Evolutionary conservation across 139 green algal genomes (phyloP).

Genomic region (Coelastrella sp.): DNA sequence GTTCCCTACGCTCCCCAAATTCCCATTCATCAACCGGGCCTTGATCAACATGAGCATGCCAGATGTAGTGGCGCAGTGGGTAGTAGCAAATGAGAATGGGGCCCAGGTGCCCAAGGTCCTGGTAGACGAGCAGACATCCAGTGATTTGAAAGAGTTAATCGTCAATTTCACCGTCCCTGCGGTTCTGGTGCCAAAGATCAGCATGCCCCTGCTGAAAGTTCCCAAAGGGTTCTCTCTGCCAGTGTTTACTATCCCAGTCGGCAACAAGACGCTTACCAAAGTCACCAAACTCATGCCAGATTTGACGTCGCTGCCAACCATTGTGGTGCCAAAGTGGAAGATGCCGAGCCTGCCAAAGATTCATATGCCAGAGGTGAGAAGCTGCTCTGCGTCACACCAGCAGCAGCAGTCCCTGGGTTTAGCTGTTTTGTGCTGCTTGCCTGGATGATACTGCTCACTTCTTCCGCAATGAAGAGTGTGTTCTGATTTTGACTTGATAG

Average conservation of each 20-base stretch:
- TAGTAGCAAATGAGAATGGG: not conserved
- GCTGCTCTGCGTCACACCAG: no score
- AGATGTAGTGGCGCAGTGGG: conserved; percentile 33
- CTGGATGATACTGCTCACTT: no score
- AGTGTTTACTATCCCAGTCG: not conserved
- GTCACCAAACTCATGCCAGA: conserved; percentile 6
- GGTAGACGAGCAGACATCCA: not conserved
- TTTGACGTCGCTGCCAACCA: conserved; percentile 12
- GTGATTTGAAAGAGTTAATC: not conserved
- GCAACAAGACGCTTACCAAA: not conserved
- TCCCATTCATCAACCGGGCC: conserved; percentile 1
- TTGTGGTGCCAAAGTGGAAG: not conserved
- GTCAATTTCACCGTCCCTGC: not conserved
- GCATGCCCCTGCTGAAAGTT: not conserved
- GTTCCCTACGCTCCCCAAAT: not conserved
- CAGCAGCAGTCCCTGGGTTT: no score
- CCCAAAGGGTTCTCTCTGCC: not conserved
- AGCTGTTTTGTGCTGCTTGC: no score
- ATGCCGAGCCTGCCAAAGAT: not conserved
- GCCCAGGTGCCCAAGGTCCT: not conserved
- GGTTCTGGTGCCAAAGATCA: not conserved
- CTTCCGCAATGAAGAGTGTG: no score
- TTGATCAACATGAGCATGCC: conserved; percentile 25
- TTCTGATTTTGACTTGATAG: no score
- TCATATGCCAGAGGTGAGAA: not conserved